Evolutionary conservation across 176 grass and related monocot genomes (phyloP).

Genomic region (Phragmites australis): DNA sequence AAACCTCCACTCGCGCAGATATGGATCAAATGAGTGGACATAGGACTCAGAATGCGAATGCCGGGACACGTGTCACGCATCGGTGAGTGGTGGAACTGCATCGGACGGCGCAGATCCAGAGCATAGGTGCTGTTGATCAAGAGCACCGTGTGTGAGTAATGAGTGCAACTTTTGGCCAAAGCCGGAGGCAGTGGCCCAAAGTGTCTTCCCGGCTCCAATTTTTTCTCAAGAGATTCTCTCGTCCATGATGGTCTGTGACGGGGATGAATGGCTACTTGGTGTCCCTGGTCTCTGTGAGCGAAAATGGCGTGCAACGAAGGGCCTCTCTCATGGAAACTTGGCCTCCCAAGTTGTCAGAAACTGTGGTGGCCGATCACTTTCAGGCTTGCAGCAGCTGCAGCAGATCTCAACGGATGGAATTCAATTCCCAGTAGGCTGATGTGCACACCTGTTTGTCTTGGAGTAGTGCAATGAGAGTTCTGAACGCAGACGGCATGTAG

Average conservation of each 20-base stretch:
- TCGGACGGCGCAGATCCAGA: neutral
- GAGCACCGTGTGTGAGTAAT: slow-evolving; percentile 21
- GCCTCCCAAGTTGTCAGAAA: slow-evolving; percentile 42
- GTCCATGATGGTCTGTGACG: slow-evolving; percentile 41
- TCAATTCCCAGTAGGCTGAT: slow-evolving; percentile 6
- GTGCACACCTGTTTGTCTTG: neutral
- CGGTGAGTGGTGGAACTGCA: neutral
- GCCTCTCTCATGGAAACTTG: slow-evolving; percentile 35
- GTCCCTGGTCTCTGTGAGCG: neutral
- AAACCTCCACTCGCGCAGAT: slow-evolving; percentile 31
- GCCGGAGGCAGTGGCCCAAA: slow-evolving; percentile 33
- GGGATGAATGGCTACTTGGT: slow-evolving; percentile 1
- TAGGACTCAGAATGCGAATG: neutral
- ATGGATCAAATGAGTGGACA: slow-evolving; percentile 19
- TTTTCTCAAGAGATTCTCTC: slow-evolving; percentile 37
- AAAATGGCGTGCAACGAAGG: slow-evolving; percentile 29
- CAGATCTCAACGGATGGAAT: neutral
- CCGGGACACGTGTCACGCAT: neutral
- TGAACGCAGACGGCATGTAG: slow-evolving; percentile 1
- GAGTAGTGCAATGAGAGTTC: neutral
- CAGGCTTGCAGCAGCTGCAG: neutral
- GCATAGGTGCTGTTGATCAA: slow-evolving; percentile 11
- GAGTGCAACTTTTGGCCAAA: slow-evolving; percentile 59
- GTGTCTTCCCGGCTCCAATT: slow-evolving; percentile 22
- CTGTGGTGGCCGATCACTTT: slow-evolving; percentile 19